Percentiles rank a stretch among this genome's conserved stretches.
phyloP scores from a whole-genome alignment of 345 rosid species.

The Eucalyptus erythrocorys region DNA sequence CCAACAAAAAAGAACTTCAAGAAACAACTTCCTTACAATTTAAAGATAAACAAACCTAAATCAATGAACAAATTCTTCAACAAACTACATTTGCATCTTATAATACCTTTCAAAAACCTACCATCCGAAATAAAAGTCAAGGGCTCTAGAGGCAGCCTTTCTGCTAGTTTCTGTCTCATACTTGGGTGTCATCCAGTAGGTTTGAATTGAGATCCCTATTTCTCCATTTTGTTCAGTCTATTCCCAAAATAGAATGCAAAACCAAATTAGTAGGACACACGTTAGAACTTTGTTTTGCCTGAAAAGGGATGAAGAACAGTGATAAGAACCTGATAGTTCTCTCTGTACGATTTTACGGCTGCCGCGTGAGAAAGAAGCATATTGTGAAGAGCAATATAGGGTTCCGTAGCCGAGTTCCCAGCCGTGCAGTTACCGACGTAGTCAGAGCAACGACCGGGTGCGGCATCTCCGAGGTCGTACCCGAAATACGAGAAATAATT shows the following conservation, averaged over 20 bases:
- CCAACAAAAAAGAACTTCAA: background rate
- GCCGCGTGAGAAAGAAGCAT: constrained; percentile 15
- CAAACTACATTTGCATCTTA: background rate
- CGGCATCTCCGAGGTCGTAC: background rate
- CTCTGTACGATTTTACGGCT: constrained; percentile 7
- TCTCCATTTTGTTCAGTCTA: constrained; percentile 2
- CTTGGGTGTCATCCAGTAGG: constrained; percentile 10
- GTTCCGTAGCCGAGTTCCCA: constrained; percentile 18
- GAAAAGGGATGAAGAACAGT: background rate
- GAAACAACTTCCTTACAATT: background rate
- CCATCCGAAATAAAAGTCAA: constrained; percentile 22
- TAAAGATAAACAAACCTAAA: background rate
- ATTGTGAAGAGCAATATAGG: constrained; percentile 11
- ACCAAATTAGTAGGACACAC: background rate
- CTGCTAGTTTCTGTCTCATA: background rate
- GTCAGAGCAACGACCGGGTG: constrained; percentile 4
- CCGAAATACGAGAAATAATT: background rate
- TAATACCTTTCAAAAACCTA: background rate
- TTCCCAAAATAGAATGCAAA: background rate
- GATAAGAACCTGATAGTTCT: constrained; percentile 7
- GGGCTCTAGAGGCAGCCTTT: constrained; percentile 5
- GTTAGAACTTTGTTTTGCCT: no score
- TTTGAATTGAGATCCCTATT: constrained; percentile 3
- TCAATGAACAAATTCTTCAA: background rate
- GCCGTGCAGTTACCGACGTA: background rate